phyloP scores from a whole-genome alignment of 495 filamentous ascomycete genomes.

The Aspergillus saccharolyticus region DNA sequence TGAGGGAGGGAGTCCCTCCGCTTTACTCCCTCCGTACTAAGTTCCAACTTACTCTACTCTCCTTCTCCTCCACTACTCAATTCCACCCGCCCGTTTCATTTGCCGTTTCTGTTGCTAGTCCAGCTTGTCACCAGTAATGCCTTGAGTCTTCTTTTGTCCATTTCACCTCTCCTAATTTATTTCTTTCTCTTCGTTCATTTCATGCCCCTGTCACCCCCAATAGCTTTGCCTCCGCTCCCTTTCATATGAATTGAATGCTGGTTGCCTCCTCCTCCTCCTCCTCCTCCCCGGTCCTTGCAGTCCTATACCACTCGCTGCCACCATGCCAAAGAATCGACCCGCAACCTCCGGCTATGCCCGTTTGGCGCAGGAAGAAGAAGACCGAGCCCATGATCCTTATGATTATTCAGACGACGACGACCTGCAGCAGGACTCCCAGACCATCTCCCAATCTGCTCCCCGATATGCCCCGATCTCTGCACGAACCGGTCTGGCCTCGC shows the following conservation, averaged over 20 bases:
- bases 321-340: conserved; percentile 55
- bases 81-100: neutral
- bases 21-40: no score
- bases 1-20: no score
- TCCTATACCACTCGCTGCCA: conserved; percentile 5
- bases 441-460: conserved; percentile 56
- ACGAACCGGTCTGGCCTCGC: conserved; percentile 36
- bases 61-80: neutral
- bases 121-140: conserved; percentile 9
- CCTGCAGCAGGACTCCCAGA: conserved; percentile 49
- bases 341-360: conserved; percentile 87
- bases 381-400: conserved; percentile 46
- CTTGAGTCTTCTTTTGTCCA: conserved; percentile 11
- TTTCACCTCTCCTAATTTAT: conserved; percentile 6
- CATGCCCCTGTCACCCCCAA: conserved; percentile 9
- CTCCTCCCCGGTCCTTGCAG: conserved; percentile 18
- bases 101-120: conserved; percentile 7
- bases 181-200: conserved; percentile 18
- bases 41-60: no score
- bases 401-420: conserved; percentile 71
- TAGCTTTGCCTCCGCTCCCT: conserved; percentile 12
- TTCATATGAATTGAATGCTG: conserved; percentile 9
- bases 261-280: no score
- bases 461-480: conserved; percentile 64
- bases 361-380: conserved; percentile 84